phyloP scores from a whole-genome alignment of 129 eudicot genomes.

The Saposhnikovia divaricata region DNA sequence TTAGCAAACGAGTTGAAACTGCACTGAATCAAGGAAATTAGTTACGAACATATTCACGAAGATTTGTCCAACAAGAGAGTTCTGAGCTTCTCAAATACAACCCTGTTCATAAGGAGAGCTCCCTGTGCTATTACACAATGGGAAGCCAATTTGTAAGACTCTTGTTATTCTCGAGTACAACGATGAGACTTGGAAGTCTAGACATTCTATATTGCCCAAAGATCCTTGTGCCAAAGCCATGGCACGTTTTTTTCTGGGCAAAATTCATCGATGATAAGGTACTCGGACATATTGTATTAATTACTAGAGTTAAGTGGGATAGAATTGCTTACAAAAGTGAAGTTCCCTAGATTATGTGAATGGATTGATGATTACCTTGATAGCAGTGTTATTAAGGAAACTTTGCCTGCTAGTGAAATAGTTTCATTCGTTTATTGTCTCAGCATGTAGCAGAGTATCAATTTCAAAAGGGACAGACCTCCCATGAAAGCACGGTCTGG shows the following conservation, averaged over 20 bases:
- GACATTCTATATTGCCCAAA: constrained; percentile 21
- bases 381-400: constrained; percentile 8
- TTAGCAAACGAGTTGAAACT: constrained; percentile 19
- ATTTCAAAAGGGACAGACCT: too few relatives aligned
- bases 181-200: constrained; percentile 31
- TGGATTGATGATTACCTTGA: constrained; percentile 14
- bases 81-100: constrained; percentile 28
- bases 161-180: constrained; percentile 36
- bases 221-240: constrained; percentile 33
- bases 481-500: not conserved
- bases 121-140: constrained; percentile 33
- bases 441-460: not conserved
- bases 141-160: constrained; percentile 30
- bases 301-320: constrained; percentile 13
- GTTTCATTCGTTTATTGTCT: not conserved
- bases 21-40: constrained; percentile 33
- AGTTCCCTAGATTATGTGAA: constrained; percentile 17
- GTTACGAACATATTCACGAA: constrained; percentile 25
- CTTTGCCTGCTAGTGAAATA: not conserved
- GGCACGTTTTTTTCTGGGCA: constrained; percentile 51
- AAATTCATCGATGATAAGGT: constrained; percentile 46
- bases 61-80: constrained; percentile 28
- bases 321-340: constrained; percentile 8
- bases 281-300: not conserved
- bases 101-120: constrained; percentile 36